These are phyloP conservation scores for Nectriaceae sp. DNA, from an alignment of 2,329 filamentous ascomycete genomes.

Conservation along the genomic window DNA sequence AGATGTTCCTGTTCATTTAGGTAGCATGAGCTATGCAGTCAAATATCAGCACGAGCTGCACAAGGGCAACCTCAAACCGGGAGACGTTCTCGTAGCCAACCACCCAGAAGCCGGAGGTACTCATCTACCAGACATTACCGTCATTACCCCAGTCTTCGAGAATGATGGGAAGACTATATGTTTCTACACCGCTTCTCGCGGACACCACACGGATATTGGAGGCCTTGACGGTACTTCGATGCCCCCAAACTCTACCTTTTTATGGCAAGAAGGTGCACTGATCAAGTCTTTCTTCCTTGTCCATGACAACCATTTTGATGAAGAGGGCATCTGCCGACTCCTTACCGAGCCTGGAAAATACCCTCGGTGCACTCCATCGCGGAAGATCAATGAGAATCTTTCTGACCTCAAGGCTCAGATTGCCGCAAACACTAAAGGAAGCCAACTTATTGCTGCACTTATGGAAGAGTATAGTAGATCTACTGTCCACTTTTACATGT, in stretches of 20 bases:
- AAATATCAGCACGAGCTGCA: conserved; percentile 36
- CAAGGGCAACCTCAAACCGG: conserved; percentile 31
- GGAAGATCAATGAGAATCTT: conserved; percentile 41
- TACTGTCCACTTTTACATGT: conserved; percentile 36
- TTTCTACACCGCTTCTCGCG: conserved; percentile 18
- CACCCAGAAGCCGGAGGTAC: conserved; percentile 35
- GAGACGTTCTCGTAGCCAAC: conserved; percentile 41
- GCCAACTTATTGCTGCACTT: conserved; percentile 27
- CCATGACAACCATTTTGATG: conserved; percentile 35
- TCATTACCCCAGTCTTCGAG: conserved; percentile 18
- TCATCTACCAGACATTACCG: conserved; percentile 14
- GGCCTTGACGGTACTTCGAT: conserved; percentile 16
- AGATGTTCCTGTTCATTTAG: conserved; percentile 40
- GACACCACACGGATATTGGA: conserved; percentile 18
- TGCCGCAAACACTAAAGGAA: conserved; percentile 42
- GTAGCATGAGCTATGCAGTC: conserved; percentile 41
- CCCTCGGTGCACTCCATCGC: conserved; percentile 35
- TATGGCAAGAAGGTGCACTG: conserved; percentile 44
- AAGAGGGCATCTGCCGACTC: conserved; percentile 30
- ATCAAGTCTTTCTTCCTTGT: conserved; percentile 38
- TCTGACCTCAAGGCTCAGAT: conserved; percentile 44
- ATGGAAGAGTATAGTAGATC: conserved; percentile 33
- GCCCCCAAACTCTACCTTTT: conserved; percentile 37
- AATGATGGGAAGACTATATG: conserved; percentile 9
- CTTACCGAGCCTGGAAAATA: conserved; percentile 33